phyloP scores from a whole-genome alignment of 192 early-diverging fungal species.

The Umbelopsis sp. region DNA sequence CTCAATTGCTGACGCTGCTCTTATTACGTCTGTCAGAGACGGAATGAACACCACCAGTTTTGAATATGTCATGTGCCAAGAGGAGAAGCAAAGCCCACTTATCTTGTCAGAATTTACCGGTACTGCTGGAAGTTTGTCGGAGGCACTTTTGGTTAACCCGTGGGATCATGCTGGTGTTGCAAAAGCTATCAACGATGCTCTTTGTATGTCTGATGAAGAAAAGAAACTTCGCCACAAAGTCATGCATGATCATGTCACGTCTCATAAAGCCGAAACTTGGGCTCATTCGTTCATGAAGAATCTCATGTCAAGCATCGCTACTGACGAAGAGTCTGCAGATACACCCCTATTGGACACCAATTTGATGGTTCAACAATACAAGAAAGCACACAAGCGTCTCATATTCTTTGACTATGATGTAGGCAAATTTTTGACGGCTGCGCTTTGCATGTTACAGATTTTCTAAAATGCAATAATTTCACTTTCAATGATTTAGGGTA shows the following conservation, averaged over 20 bases:
- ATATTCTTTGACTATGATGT: constrained; percentile 97
- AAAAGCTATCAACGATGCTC: constrained; percentile 75
- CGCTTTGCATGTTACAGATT: not conserved
- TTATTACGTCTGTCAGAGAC: constrained; percentile 92
- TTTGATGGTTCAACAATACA: constrained; percentile 50
- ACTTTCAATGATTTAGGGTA: constrained; percentile 62
- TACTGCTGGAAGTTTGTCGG: constrained; percentile 81
- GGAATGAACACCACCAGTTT: constrained; percentile 97
- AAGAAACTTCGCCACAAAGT: constrained; percentile 62
- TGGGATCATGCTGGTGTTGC: constrained; percentile 88
- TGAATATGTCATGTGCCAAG: constrained; percentile 93
- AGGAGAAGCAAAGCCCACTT: constrained; percentile 82
- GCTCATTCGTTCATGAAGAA: constrained; percentile 80
- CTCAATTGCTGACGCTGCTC: constrained; percentile 85
- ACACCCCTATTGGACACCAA: constrained; percentile 43
- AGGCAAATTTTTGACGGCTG: constrained; percentile 20
- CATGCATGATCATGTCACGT: constrained; percentile 80
- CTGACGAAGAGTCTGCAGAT: constrained; percentile 46
- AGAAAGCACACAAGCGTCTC: constrained; percentile 66
- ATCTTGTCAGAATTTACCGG: constrained; percentile 97
- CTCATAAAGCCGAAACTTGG: constrained; percentile 89
- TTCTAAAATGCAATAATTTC: not conserved
- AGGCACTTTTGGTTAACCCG: constrained; percentile 84
- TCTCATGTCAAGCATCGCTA: constrained; percentile 50
- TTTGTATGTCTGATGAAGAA: constrained; percentile 68